Evolutionary conservation across 148 eudicot species (phyloP).

Genomic region (Heliamphora exappendiculata): DNA sequence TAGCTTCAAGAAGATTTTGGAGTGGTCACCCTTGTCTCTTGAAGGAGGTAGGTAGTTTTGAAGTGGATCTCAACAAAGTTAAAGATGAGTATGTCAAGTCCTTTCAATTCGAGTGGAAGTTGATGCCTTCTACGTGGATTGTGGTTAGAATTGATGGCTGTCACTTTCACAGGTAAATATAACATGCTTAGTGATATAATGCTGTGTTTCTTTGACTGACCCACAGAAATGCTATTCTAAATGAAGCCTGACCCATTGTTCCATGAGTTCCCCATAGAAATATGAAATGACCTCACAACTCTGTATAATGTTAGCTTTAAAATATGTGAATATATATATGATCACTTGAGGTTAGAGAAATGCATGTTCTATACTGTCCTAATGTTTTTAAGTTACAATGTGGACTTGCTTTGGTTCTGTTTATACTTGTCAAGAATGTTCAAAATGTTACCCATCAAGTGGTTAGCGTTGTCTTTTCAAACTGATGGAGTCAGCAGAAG

Average conservation of each 20-base stretch:
- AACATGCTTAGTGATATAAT: background rate
- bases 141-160: conserved; percentile 88
- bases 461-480: background rate
- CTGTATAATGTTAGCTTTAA: background rate
- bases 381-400: background rate
- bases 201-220: conserved; percentile 1
- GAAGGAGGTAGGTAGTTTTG: conserved; percentile 57
- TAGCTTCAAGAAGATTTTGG: conserved; percentile 73
- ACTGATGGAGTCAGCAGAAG: background rate
- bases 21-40: conserved; percentile 45
- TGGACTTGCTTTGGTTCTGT: background rate
- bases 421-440: background rate
- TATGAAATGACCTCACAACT: background rate
- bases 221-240: background rate
- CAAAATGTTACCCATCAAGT: background rate
- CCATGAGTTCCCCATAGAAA: background rate
- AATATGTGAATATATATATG: background rate
- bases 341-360: background rate
- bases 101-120: conserved; percentile 46
- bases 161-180: conserved; percentile 73
- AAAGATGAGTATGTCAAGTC: conserved; percentile 60
- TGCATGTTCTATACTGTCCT: background rate
- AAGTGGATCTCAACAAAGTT: conserved; percentile 42
- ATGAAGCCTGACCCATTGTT: background rate
- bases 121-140: conserved; percentile 80